These are phyloP conservation scores for Ophiocordyceps polyrhachis-furcata DNA, from an alignment of 2,329 filamentous ascomycete genomes.

Conservation along the genomic window DNA sequence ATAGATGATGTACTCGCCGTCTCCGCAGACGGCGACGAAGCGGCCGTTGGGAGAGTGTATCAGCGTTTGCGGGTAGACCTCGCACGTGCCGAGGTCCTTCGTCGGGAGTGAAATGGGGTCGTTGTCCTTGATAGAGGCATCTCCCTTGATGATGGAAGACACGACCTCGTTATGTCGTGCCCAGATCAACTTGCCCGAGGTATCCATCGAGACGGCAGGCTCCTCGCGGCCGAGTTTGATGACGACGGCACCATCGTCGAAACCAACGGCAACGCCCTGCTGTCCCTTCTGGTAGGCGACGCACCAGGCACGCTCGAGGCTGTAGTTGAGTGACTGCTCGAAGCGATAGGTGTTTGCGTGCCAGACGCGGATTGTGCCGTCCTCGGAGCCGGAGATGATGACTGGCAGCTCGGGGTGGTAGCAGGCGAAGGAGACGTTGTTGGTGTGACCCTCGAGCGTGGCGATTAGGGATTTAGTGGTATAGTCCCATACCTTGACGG, in stretches of 20 bases:
- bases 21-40: slow-evolving; percentile 66
- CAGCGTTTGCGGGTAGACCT: slow-evolving; percentile 89
- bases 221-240: slow-evolving; percentile 96
- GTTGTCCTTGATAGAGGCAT: slow-evolving; percentile 71
- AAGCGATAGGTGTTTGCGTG: slow-evolving; percentile 94
- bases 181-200: slow-evolving; percentile 90
- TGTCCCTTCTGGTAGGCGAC: slow-evolving; percentile 87
- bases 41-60: slow-evolving; percentile 91
- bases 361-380: slow-evolving; percentile 96
- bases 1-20: slow-evolving; percentile 98
- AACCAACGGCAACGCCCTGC: slow-evolving; percentile 88
- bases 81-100: slow-evolving; percentile 90
- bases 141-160: slow-evolving; percentile 84
- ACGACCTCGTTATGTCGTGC: slow-evolving; percentile 89
- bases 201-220: slow-evolving; percentile 93
- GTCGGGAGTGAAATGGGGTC: slow-evolving; percentile 69
- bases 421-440: slow-evolving; percentile 94
- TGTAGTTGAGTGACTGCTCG: slow-evolving; percentile 92
- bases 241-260: slow-evolving; percentile 93
- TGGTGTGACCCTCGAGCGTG: slow-evolving; percentile 89
- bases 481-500: slow-evolving; percentile 98
- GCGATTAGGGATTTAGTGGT: slow-evolving; percentile 95
- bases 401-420: slow-evolving; percentile 95
- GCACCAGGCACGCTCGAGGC: slow-evolving; percentile 92
- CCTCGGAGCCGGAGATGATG: slow-evolving; percentile 94